Evolutionary conservation across 2,329 filamentous ascomycete genomes (phyloP).

Genomic region (Lojkania enalia): DNA sequence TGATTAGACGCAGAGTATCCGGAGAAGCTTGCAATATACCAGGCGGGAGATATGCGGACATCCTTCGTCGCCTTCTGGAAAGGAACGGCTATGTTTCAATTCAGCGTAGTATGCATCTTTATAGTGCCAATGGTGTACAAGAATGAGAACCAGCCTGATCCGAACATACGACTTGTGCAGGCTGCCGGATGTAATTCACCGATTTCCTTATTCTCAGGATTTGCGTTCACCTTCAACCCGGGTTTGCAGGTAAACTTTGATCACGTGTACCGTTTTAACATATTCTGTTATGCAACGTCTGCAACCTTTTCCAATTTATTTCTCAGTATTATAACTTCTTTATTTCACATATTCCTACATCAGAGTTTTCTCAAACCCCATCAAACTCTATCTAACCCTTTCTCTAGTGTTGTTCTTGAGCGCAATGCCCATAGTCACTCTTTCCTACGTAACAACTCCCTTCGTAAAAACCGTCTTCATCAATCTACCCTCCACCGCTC

Average conservation of each 20-base stretch:
- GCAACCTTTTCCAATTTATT: no score
- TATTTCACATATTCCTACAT: not conserved
- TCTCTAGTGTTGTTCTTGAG: conserved; percentile 35
- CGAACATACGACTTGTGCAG: conserved; percentile 29
- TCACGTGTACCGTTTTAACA: no score
- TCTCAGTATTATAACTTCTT: not conserved
- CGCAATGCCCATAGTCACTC: conserved; percentile 34
- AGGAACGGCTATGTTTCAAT: conserved; percentile 39
- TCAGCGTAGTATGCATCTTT: conserved; percentile 35
- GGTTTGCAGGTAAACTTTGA: no score
- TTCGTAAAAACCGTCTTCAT: conserved; percentile 40
- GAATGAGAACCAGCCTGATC: conserved; percentile 39
- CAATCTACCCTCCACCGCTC: conserved; percentile 33
- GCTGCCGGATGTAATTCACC: conserved; percentile 12
- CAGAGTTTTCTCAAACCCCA: conserved; percentile 3
- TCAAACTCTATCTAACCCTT: conserved; percentile 27
- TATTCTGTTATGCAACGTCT: no score
- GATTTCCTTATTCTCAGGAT: not conserved
- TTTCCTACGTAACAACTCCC: conserved; percentile 42
- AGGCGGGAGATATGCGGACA: conserved; percentile 42
- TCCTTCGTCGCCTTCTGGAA: conserved; percentile 44
- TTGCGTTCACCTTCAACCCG: no score
- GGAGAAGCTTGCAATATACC: conserved; percentile 39
- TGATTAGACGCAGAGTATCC: conserved; percentile 23
- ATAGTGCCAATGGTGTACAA: conserved; percentile 38